Evolutionary conservation across 2,329 filamentous ascomycete species (phyloP).

Genomic region (Apiospora kogelbergensis): DNA sequence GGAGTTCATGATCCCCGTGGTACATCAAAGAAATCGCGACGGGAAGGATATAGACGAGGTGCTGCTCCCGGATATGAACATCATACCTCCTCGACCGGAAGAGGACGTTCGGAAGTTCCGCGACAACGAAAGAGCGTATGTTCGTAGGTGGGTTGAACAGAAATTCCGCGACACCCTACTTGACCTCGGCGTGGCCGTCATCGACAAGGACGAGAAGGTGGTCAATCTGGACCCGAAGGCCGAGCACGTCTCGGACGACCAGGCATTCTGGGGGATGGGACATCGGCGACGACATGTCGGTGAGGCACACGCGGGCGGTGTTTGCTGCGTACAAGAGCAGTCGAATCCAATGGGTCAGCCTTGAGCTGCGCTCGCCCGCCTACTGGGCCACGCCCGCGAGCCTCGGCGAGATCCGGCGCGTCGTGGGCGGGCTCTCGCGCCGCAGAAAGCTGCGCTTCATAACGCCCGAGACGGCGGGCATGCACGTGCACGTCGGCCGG

Average conservation of each 20-base stretch:
- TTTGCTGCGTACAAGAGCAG: not conserved
- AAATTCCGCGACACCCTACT: not conserved
- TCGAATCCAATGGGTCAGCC: not conserved
- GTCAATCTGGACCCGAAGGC: not conserved
- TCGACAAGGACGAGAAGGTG: not conserved
- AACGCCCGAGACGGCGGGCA: not conserved
- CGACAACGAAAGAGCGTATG: not conserved
- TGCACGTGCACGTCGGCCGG: constrained; percentile 4
- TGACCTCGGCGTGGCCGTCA: not conserved
- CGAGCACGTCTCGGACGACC: not conserved
- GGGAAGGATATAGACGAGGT: not conserved
- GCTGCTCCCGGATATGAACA: not conserved
- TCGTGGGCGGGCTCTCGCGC: not conserved
- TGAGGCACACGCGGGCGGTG: not conserved
- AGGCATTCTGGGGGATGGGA: not conserved
- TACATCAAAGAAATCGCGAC: not conserved
- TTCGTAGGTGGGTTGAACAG: not conserved
- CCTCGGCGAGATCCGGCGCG: not conserved
- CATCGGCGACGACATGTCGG: not conserved
- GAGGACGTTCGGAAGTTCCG: not conserved
- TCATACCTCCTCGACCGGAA: not conserved
- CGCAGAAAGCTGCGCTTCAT: not conserved
- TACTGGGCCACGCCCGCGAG: not conserved
- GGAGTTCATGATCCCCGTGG: not conserved
- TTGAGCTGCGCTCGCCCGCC: not conserved